Evolutionary conservation across 176 grass and related monocot species (phyloP), one percentile per base, ranked within the genome.

Genomic region (Musa beccarii): DNA sequence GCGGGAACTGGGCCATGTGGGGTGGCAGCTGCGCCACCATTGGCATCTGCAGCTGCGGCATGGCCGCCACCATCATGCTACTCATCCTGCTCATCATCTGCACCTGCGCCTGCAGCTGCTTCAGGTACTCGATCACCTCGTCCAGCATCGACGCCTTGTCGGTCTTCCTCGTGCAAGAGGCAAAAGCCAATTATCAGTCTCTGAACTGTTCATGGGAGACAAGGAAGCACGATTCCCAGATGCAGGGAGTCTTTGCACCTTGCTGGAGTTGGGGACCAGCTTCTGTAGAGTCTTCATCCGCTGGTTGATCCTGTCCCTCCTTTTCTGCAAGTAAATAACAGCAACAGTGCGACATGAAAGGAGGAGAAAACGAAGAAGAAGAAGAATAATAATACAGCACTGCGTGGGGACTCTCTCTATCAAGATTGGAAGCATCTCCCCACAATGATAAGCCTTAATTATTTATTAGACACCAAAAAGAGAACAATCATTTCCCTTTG

Each of bases 71-170:
- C 88, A 89, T 94, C 88, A 98, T 86, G 68, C 85, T 88, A 83
- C 79, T 83, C 84, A 96, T 85, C 72, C 86, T 79, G 82, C 34
- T 92, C 86, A 99, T 99, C 88, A 89, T 79, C 84, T 84, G 91
- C 55, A 86, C 78, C 76, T 91, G 90, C 8, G 84, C 78, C 76
- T 99, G 95, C 56, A 99, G 80, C 76, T 94, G 90, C 88, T 94
- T 99, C 87, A 99, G 79, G 84, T 99, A 87, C 59, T 89, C 90
- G 81, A 99, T 94, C 84, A 79, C 95, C 90, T 99, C 95, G 68
- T 92, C 95, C 43, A 99, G 86, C 90, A 99, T 94, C 62, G 95
- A 99, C 69, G 95, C 95, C 75, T 99, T 99, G 86, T 94, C 95
- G 8, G 86, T 89, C 95, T 99, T 71, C 34, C 9, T 1, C 12